These are phyloP conservation scores for Mallotus japonicus DNA, from an alignment of 441 rosid species.

Conservation along the genomic window DNA sequence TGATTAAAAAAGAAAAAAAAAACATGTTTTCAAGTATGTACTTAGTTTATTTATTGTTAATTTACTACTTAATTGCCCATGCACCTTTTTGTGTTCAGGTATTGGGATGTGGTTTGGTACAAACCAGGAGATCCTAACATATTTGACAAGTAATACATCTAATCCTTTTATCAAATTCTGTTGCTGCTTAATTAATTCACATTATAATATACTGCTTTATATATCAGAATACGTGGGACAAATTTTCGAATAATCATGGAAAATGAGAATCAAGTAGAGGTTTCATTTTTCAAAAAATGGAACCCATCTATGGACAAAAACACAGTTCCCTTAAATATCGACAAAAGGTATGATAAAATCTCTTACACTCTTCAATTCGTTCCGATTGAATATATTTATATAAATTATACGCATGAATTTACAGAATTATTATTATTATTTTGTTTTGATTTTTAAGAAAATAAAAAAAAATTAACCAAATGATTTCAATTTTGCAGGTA, in stretches of 20 bases:
- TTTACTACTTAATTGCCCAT: too few species aligned
- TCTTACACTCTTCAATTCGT: too few species aligned
- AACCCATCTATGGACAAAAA: conserved; percentile 18
- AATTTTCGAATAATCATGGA: conserved; percentile 37
- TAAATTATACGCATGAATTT: too few species aligned
- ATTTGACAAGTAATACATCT: conserved; percentile 39
- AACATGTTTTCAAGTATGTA: too few species aligned
- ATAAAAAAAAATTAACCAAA: too few species aligned
- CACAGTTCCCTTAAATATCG: conserved; percentile 57
- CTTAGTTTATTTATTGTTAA: too few species aligned
- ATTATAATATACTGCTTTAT: background rate
- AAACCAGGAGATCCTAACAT: conserved; percentile 24
- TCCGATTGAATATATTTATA: too few species aligned
- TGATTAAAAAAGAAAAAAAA: too few species aligned
- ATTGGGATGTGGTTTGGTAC: conserved; percentile 62
- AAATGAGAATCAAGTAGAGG: conserved; percentile 53
- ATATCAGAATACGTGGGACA: conserved; percentile 43
- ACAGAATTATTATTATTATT: too few species aligned
- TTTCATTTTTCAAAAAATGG: conserved; percentile 69
- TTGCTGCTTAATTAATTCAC: too few species aligned
- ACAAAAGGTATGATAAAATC: conserved; percentile 51
- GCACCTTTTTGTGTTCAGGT: conserved; percentile 29
- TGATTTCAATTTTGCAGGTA: conserved; percentile 36
- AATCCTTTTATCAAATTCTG: background rate
- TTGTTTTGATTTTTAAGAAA: too few species aligned